phyloP scores from a whole-genome alignment of 441 rosid species.

The Jatropha podagrica region DNA sequence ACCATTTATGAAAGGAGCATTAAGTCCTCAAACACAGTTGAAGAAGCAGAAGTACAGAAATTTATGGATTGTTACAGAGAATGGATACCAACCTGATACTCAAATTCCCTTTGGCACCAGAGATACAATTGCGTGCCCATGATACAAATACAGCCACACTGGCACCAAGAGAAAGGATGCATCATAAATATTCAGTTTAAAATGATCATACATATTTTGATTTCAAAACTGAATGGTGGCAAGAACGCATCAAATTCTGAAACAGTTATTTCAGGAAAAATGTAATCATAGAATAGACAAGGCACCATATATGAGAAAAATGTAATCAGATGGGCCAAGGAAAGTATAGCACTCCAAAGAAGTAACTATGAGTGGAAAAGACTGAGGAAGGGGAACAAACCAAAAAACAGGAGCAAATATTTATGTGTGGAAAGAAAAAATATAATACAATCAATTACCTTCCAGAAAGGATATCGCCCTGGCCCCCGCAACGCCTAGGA shows the following conservation, averaged over 20 bases:
- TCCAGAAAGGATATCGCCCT: constrained; percentile 96
- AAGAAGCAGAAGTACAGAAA: neutral
- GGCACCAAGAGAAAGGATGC: constrained; percentile 23
- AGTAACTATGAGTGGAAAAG: neutral
- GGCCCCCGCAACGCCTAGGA: constrained; percentile 94
- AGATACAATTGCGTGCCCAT: constrained; percentile 65
- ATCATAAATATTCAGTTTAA: neutral
- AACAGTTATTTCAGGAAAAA: neutral
- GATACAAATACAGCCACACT: constrained; percentile 86
- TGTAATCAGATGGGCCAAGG: neutral
- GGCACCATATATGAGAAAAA: neutral
- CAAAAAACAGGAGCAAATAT: neutral
- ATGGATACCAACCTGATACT: constrained; percentile 37
- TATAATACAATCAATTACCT: constrained; percentile 42
- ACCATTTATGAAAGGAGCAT: constrained; percentile 6
- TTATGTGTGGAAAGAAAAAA: neutral
- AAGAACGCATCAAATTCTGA: neutral
- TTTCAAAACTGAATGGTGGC: constrained; percentile 5
- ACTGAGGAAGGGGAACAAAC: neutral
- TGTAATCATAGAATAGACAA: neutral
- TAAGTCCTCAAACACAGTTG: neutral
- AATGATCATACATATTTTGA: neutral
- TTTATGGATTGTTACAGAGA: neutral
- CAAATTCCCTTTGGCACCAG: constrained; percentile 32
- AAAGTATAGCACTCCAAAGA: neutral